Conservation (phyloP, 805 yeast species). For the Cephaloascus albidus region DNA sequence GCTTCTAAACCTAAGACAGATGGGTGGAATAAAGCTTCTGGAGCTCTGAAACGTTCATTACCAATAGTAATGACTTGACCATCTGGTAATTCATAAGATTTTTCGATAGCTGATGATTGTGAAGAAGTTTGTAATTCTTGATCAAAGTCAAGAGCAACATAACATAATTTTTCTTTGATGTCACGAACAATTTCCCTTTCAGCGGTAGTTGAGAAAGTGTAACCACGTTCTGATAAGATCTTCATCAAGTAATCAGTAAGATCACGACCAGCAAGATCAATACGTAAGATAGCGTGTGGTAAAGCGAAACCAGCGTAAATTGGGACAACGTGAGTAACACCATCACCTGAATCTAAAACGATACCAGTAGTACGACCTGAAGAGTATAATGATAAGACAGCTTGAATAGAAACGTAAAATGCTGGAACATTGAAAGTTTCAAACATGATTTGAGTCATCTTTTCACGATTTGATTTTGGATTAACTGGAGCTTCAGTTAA, state of each 20-base stretch:
- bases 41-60: conserved; percentile 99
- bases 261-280: conserved; percentile 99
- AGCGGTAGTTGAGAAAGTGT: conserved; percentile 97
- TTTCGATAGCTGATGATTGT: conserved; percentile 96
- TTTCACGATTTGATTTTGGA: conserved; percentile 99
- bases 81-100: conserved; percentile 98
- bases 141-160: conserved; percentile 98
- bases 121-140: conserved; percentile 99
- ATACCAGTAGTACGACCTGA: conserved; percentile 99
- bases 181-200: conserved; percentile 95
- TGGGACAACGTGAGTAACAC: conserved; percentile 99
- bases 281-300: conserved; percentile 98
- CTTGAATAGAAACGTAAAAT: conserved; percentile 97
- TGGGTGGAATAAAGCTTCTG: conserved; percentile 99
- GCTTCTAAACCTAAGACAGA: conserved; percentile 84
- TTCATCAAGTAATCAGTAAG: conserved; percentile 98
- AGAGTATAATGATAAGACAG: conserved; percentile 95
- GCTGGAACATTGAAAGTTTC: conserved; percentile 99
- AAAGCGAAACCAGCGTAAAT: conserved; percentile 99
- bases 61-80: conserved; percentile 99
- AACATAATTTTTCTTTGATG: conserved; percentile 97
- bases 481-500: conserved; percentile 99
- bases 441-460: conserved; percentile 98
- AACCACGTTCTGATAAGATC: conserved; percentile 97
- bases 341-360: conserved; percentile 99